A percentile compares a stretch with the other conserved stretches of the same genome.
These are phyloP conservation scores for Fusarium sp. DNA, from an alignment of 2,329 filamentous ascomycete genomes.

Conservation along the genomic window DNA sequence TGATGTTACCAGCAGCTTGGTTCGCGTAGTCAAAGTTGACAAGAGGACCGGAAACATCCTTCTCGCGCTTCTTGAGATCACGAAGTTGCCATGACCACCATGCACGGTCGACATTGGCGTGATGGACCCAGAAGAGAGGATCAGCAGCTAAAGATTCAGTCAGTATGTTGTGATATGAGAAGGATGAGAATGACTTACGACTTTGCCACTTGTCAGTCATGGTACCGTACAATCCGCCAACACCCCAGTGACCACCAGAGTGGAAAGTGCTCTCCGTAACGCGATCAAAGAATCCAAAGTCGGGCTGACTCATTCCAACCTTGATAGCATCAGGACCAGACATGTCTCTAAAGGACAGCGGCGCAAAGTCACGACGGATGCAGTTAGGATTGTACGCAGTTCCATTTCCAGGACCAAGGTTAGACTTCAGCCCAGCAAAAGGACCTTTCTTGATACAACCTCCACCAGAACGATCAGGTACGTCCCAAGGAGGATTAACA, in stretches of 20 bases:
- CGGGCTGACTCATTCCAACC: slow-evolving; percentile 38
- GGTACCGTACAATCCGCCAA: slow-evolving; percentile 48
- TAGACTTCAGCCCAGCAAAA: slow-evolving; percentile 35
- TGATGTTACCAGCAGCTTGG: slow-evolving; percentile 12
- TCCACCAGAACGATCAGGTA: slow-evolving; percentile 36
- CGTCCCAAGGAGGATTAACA: slow-evolving; percentile 31
- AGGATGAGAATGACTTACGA: neutral
- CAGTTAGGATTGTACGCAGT: slow-evolving; percentile 22
- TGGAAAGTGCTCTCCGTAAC: slow-evolving; percentile 44
- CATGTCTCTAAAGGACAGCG: slow-evolving; percentile 28
- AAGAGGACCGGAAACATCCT: slow-evolving; percentile 27
- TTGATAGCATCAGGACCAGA: slow-evolving; percentile 25
- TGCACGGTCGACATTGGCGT: slow-evolving; percentile 46
- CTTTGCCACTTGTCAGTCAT: slow-evolving; percentile 36
- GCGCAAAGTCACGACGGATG: slow-evolving; percentile 27
- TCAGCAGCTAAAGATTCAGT: slow-evolving; percentile 27
- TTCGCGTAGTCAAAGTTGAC: slow-evolving; percentile 32
- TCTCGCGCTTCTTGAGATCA: slow-evolving; percentile 13
- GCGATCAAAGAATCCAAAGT: slow-evolving; percentile 33
- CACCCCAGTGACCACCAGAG: slow-evolving; percentile 41
- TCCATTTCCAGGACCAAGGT: slow-evolving; percentile 20
- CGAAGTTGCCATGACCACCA: slow-evolving; percentile 43
- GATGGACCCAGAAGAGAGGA: slow-evolving; percentile 48
- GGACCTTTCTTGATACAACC: slow-evolving; percentile 44
- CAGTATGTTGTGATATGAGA: neutral